A percentile compares a stretch with the other conserved stretches of the same genome.
Conservation (phyloP, 352 stramenopile genomes). For the Globisporangium echinulatum region DNA sequence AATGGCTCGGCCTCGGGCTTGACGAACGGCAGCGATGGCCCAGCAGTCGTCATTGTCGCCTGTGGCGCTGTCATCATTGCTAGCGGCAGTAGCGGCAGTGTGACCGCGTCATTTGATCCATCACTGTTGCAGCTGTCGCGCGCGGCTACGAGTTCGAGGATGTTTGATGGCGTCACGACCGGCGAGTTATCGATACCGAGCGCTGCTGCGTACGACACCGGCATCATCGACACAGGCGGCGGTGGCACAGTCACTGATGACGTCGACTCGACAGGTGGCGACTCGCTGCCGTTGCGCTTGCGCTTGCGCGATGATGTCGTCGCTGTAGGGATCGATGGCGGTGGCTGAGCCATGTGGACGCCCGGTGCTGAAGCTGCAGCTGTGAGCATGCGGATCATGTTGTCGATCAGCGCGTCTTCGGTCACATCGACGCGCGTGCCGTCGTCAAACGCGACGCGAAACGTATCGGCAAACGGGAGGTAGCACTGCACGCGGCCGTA, state of each 20-base stretch:
- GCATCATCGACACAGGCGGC: slow-evolving; percentile 12
- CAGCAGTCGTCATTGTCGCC: neutral
- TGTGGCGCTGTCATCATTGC: neutral
- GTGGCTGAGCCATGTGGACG: neutral
- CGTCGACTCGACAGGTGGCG: slow-evolving; percentile 9
- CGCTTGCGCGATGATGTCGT: neutral
- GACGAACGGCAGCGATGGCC: neutral
- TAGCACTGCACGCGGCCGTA: slow-evolving; percentile 43
- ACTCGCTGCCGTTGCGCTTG: slow-evolving; percentile 6
- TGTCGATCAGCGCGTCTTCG: slow-evolving; percentile 53
- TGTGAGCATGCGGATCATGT: slow-evolving; percentile 40
- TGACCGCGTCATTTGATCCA: neutral
- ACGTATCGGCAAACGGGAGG: slow-evolving; percentile 53
- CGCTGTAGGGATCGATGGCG: neutral
- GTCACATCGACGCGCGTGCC: slow-evolving; percentile 34
- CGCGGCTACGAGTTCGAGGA: slow-evolving; percentile 10
- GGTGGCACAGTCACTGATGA: slow-evolving; percentile 7
- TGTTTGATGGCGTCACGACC: slow-evolving; percentile 12
- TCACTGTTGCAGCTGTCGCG: neutral
- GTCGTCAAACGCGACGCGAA: slow-evolving; percentile 49
- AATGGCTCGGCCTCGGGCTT: slow-evolving; percentile 10
- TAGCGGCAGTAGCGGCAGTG: neutral
- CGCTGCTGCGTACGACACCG: slow-evolving; percentile 12
- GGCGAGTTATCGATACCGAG: slow-evolving; percentile 11
- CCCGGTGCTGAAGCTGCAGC: neutral